Base-by-base conservation (phyloP, 306 rosid species). In the Urtica urens region DNA sequence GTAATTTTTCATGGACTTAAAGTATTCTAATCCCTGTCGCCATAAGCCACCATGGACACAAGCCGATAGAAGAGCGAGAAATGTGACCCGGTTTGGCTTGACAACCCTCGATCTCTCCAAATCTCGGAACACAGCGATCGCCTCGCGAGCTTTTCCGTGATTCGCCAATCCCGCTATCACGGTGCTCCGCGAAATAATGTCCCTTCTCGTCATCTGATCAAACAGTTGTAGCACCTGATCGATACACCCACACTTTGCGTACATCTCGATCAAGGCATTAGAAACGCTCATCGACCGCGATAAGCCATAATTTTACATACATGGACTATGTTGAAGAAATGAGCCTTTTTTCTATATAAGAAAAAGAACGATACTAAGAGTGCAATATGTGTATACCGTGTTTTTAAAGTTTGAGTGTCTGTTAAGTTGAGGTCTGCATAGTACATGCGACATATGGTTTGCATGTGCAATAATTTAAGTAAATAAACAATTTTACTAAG, bases 111-210 rank as follows among this genome's bases (percentile, higher is more conserved):
- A 56, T 51, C 58, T 70, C 48, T 55, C 71, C 95, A 84, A 81
- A 1, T 55, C 78, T 50, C 57, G 66, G 64, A 90, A 90, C 22
- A 82, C 57, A 47, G 57, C 50, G 38, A 84, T 68, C 46, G 95
- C 95, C 33, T 59, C 75, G 4, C 21, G 46, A 58, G 72, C 93
- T 51, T 67, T 67, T 7, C 95, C 95, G 35, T 78, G 65, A 59
- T 85, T 81, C 1, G 92, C 92, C 41, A 81, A 46, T 49, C 82
- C 95, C 6, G 73, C 76, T 27, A 77, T 77, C 84, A 84, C 64
- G 15, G 82, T 84, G 55, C 86, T 88, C 95, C 97, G 81, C 51
- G 93, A 79, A 49, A 88, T 69, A 48, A 84, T 83, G 64, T 74
- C 88, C 77, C 70, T 77, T 38, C 59, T 59, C 9, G 49, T 35